Evolutionary conservation across 495 filamentous ascomycete genomes (phyloP), one percentile per base, ranked within the genome.

Genomic region (Aspergillus ellipticus): DNA sequence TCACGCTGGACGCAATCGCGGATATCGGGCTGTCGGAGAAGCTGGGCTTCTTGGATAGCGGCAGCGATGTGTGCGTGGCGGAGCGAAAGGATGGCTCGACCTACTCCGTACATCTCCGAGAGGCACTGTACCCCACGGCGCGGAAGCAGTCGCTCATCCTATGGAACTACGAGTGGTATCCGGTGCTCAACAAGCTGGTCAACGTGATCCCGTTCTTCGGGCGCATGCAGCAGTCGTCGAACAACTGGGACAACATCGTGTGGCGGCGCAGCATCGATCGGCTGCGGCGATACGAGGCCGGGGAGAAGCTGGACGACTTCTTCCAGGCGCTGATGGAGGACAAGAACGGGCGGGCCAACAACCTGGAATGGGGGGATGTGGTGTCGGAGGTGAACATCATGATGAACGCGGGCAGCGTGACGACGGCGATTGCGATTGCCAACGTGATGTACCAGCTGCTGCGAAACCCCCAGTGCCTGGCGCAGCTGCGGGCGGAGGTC

Each of bases 401-500:
- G 65, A 70, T 85, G 65, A 79, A 82, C 22, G 83, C 79, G 15
- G 82, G 82, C 11, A 74, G 71, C 16, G 82, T 79, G 35, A 84
- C 82, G 0, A 84, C 82, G 3, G 78, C 79, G 9, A 74, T 79
- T 28, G 76, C 76, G 2, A 64, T 85, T 51, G 65, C 72, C 16
- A 79, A 77, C 41, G 69, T 71, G 19, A 58, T 89, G 62, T 86
- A 80, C 66, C 72, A 77, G 33, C 74, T 89, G 0, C 61, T 86
- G 46, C 76, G 73, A 39, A 74, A 83, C 60, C 83, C 82, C 0
- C 56, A 69, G 3, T 66, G 64, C 4, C 70, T 85, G 47, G 60
- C 59, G 4, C 82, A 79, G 58, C 78, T 87, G 1, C 78, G 80
- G 20, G 54, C 78, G 28, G 86, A 89, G 62, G 67, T 90, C 8